Evolutionary conservation across 2,329 filamentous ascomycete genomes (phyloP), one percentile per base, ranked within the genome.

Genomic region (Cylindrodendrum hubeiense): DNA sequence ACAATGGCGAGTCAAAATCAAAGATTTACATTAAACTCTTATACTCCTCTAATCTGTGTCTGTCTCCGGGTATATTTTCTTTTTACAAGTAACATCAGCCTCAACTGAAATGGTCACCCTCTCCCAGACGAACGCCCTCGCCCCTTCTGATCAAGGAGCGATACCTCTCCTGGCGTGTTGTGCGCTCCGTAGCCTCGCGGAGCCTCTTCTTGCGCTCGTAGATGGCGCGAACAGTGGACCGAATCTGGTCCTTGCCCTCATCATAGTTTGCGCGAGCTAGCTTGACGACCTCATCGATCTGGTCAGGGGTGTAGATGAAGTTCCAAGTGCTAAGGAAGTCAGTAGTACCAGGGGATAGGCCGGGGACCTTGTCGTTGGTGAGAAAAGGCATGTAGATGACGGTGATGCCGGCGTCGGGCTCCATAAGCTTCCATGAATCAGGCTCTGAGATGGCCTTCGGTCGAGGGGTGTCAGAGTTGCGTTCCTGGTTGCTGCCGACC

Each of bases 321-420:
- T 99, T 99, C 96, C 96, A 99, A 0, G 96, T 99, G 71, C 90
- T 93, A 83, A 98, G 89, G 79, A 94, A 98, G 65, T 97, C 94
- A 57, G 89, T 92, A 3, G 87, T 88, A 24, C 90, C 90, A 0
- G 96, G 96, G 71, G 97, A 92, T n/a, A 98, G 91, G 46, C 89
- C 92, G 0, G 90, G 87, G 0, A 94, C 91, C 65, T 91, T 91
- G 0, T 91, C 87, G 77, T 99, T 98, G 28, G 91, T 88, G 15
- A 98, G 84, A 67, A 98, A 91, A 0, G 96, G 96, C 74, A 98
- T 91, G 81, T 99, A 99, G 17, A 97, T 85, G 4, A 99, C 90
- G 0, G 95, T 88, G 43, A 99, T 91, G 17, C 96, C 96, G 0
- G 96, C 95, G 60, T 94, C 85, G 1, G 93, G 90, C 55, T 90